These are phyloP conservation scores for Forsythia viridissima DNA, from an alignment of 257 asterid species.

Conservation along the genomic window DNA sequence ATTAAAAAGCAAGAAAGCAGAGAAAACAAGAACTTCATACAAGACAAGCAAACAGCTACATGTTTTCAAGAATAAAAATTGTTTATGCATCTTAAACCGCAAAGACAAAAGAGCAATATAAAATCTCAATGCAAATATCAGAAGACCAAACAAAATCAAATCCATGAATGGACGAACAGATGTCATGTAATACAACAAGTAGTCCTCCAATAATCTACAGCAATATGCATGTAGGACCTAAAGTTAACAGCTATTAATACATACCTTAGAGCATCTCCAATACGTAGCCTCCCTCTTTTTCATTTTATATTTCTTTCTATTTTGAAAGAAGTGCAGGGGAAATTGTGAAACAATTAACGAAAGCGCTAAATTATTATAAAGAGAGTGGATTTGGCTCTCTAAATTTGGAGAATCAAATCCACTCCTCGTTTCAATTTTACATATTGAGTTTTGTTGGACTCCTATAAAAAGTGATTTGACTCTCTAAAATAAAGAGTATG, in stretches of 20 bases:
- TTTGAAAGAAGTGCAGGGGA: no score
- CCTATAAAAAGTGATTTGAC: background rate
- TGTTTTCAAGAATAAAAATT: background rate
- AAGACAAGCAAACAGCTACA: background rate
- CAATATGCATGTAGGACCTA: background rate
- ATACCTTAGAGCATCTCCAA: background rate
- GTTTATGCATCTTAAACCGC: background rate
- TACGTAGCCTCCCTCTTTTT: no score
- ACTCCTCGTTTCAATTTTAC: background rate
- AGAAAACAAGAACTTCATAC: background rate
- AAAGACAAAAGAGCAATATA: background rate
- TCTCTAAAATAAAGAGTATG: background rate
- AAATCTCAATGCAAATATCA: background rate
- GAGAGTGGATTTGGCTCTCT: no score
- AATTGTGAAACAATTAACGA: no score
- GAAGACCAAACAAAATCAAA: background rate
- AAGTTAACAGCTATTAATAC: background rate
- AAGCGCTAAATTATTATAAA: no score
- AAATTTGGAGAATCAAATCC: background rate
- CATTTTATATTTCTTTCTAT: no score
- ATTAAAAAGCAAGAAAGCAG: conserved; percentile 14
- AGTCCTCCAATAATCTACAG: background rate
- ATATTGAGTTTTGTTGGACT: background rate
- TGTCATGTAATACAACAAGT: background rate
- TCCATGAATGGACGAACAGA: background rate